phyloP scores from a whole-genome alignment of 805 yeast species.

The Starmerella sp. region DNA sequence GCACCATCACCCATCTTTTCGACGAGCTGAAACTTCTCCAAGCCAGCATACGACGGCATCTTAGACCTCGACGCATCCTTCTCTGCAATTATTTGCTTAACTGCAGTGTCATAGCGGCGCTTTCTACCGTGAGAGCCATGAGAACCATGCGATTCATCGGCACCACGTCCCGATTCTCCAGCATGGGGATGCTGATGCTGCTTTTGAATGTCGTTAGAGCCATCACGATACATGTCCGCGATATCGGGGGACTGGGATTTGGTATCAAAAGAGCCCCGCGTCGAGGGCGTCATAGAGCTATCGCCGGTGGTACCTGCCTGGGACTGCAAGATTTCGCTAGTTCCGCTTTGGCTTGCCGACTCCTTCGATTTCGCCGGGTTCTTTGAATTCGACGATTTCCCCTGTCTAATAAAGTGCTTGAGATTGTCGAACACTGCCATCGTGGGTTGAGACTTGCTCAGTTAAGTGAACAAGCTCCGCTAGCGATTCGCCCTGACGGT shows the following conservation, averaged over 20 bases:
- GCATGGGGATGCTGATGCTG: background rate
- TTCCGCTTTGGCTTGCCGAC: background rate
- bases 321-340: background rate
- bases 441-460: background rate
- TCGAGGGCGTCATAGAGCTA: background rate
- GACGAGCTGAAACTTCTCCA: constrained; percentile 30
- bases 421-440: constrained; percentile 36
- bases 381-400: constrained; percentile 43
- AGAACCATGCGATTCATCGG: background rate
- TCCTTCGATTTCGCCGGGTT: background rate
- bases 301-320: background rate
- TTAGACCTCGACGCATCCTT: constrained; percentile 27
- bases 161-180: background rate
- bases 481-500: background rate
- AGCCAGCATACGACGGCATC: constrained; percentile 32
- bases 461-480: background rate
- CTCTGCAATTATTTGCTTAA: constrained; percentile 33
- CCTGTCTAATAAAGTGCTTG: constrained; percentile 53
- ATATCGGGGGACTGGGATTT: background rate
- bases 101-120: constrained; percentile 30
- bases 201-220: background rate
- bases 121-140: constrained; percentile 12
- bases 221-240: background rate
- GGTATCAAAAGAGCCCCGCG: background rate
- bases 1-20: constrained; percentile 60